Evolutionary conservation across 2,329 filamentous ascomycete genomes (phyloP), one percentile per base, ranked within the genome.

Genomic region (Aphanocladium album): DNA sequence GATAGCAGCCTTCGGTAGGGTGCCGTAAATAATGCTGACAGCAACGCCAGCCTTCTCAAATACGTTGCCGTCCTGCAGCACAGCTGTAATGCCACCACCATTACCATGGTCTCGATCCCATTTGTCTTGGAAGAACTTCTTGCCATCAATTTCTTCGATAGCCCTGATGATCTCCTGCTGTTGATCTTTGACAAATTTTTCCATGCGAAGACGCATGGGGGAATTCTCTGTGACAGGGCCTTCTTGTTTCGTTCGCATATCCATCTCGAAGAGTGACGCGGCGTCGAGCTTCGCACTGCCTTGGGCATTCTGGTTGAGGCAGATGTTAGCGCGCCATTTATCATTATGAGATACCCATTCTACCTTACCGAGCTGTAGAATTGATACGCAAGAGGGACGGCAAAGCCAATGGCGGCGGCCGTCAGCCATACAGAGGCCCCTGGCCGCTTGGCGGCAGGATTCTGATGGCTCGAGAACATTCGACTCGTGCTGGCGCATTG

Each of bases 41-140:
- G 96, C 96, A 62, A 98, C 92, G 33, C 95, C 95, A 49, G 90
- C 95, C 78, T 99, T 99, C 75, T 99, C 95, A 70, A 99, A 99
- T 55, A 97, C 91, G 64, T 96, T 93, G 67, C 95, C 93, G 66
- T 97, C 92, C 74, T 99, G 95, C 19, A 99, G 80, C 43, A 99
- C 93, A 75, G 93, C 96, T 17, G 91, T 96, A 68, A 93, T 93
- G 65, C 95, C 95, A 60, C 95, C 95, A 60, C 95, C 95, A 46
- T 95, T 95, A 58, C 95, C 95, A 71, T 92, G 88, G 61, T 90
- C 88, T 56, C 95, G 87, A 63, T 86, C 83, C 95, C 95, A 99
- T 65, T 89, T 88, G 77, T 99, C 95, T 62, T 86, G 80, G 62
- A 84, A 83, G 79, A 99, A 99, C 66, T 85, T 83, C 65, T 84